Conservation (phyloP, 306 rosid species). For the Herpetospermum pedunculosum region DNA sequence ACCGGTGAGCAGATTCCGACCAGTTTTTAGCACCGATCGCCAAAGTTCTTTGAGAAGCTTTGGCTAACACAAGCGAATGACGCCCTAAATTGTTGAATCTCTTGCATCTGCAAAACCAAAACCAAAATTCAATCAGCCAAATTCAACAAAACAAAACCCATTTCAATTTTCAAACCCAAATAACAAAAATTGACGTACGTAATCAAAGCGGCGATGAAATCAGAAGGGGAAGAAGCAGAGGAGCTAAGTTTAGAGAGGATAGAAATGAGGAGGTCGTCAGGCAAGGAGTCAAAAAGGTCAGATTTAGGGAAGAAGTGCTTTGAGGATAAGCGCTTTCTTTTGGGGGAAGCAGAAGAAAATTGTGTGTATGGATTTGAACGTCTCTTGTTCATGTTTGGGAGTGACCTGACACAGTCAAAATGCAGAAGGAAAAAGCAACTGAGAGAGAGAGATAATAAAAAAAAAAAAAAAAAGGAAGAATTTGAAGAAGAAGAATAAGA, state of each 20-base stretch:
- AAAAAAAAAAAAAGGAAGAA: background rate
- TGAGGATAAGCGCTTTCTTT: slow-evolving; percentile 25
- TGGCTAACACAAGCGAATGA: slow-evolving; percentile 40
- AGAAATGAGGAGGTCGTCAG: slow-evolving; percentile 60
- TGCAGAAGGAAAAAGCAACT: background rate
- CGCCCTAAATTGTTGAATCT: slow-evolving; percentile 50
- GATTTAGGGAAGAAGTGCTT: background rate
- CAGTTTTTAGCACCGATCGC: slow-evolving; percentile 49
- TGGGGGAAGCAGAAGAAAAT: slow-evolving; percentile 10
- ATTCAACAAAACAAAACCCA: background rate
- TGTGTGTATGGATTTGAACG: slow-evolving; percentile 14
- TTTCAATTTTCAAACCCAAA: no score
- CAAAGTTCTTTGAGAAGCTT: slow-evolving; percentile 41
- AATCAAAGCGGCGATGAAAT: slow-evolving; percentile 42
- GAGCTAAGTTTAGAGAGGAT: slow-evolving; percentile 53
- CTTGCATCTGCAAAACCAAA: slow-evolving; percentile 59
- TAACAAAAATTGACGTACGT: no score
- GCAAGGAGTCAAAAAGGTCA: slow-evolving; percentile 55
- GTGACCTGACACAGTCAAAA: slow-evolving; percentile 8
- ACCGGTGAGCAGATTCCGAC: slow-evolving; percentile 69
- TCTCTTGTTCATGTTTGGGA: background rate
- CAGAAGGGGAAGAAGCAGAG: slow-evolving; percentile 46
- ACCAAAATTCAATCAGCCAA: background rate
- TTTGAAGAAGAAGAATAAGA: background rate
- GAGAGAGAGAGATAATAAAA: background rate